These are phyloP conservation scores for Phaeosphaeria sp. DNA, from an alignment of 2,329 filamentous ascomycete genomes.

Conservation along the genomic window DNA sequence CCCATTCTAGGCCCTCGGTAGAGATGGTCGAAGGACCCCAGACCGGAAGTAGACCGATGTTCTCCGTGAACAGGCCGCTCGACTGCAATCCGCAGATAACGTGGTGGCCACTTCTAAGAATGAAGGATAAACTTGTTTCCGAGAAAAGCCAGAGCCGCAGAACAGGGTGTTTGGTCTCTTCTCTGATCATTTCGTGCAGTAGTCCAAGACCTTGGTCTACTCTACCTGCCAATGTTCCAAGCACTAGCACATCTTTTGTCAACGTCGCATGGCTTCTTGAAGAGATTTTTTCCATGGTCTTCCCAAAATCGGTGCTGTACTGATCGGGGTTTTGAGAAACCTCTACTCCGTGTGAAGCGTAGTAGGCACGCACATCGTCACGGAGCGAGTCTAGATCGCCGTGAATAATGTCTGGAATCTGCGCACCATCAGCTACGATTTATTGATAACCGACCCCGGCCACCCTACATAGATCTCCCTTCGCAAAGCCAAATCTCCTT, in stretches of 20 bases:
- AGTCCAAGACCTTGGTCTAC: conserved; percentile 92
- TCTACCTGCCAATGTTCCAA: conserved; percentile 86
- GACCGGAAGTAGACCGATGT: conserved; percentile 86
- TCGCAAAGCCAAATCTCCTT: conserved; percentile 25
- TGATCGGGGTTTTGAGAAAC: conserved; percentile 80
- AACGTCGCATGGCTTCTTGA: conserved; percentile 45
- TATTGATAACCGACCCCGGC: neutral
- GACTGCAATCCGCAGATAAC: conserved; percentile 67
- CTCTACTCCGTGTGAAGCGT: conserved; percentile 64
- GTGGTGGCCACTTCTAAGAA: conserved; percentile 75
- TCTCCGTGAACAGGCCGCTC: conserved; percentile 68
- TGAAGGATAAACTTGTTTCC: conserved; percentile 79
- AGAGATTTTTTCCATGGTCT: conserved; percentile 68
- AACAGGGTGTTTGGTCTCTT: conserved; percentile 52
- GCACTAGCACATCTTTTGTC: conserved; percentile 70
- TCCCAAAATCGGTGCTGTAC: conserved; percentile 89
- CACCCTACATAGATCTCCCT: conserved; percentile 40
- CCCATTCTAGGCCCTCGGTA: conserved; percentile 86
- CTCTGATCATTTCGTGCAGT: conserved; percentile 78
- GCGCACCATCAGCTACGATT: conserved; percentile 17
- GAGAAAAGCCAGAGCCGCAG: conserved; percentile 76
- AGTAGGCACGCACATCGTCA: conserved; percentile 68
- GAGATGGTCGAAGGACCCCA: conserved; percentile 79
- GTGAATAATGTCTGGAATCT: conserved; percentile 69
- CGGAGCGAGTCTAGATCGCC: conserved; percentile 89